A percentile compares a stretch with the other conserved stretches of the same genome.
Conservation (phyloP, 805 yeast genomes). For the Wickerhamomyces rabaulensis region DNA sequence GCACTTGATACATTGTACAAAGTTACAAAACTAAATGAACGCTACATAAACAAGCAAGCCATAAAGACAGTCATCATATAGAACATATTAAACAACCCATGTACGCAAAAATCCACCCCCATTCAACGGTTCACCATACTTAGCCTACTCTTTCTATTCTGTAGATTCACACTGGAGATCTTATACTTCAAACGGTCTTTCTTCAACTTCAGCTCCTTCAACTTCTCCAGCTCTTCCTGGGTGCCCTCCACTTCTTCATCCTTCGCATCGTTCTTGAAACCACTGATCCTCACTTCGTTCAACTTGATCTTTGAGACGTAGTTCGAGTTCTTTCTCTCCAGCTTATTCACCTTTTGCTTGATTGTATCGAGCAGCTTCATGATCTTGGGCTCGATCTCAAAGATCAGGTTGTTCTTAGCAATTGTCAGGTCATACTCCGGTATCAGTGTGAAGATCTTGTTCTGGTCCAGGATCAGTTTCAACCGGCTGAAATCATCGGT, state of each 20-base stretch:
- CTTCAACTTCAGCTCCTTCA: conserved; percentile 36
- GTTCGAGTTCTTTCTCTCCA: conserved; percentile 29
- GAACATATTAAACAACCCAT: too few species aligned
- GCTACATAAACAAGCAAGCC: too few species aligned
- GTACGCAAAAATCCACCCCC: too few species aligned
- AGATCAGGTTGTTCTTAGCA: conserved; percentile 33
- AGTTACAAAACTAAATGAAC: too few species aligned
- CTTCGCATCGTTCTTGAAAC: conserved; percentile 18
- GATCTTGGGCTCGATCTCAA: conserved; percentile 39
- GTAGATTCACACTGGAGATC: conserved; percentile 26
- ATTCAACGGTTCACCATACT: conserved; percentile 17
- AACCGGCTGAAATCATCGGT: conserved; percentile 37
- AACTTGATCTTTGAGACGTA: conserved; percentile 34
- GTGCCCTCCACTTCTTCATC: conserved; percentile 23
- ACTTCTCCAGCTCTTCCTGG: conserved; percentile 31
- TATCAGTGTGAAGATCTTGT: conserved; percentile 44
- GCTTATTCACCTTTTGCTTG: conserved; percentile 28
- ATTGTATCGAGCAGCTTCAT: conserved; percentile 26
- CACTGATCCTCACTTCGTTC: conserved; percentile 34
- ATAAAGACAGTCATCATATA: too few species aligned
- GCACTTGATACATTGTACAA: too few species aligned
- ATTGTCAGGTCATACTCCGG: conserved; percentile 42
- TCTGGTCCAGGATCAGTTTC: conserved; percentile 35
- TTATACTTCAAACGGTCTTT: conserved; percentile 39
- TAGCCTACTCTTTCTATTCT: conserved; percentile 21